phyloP scores from a whole-genome alignment of 2,329 filamentous ascomycete genomes.

The Monilinia aucupariae region DNA sequence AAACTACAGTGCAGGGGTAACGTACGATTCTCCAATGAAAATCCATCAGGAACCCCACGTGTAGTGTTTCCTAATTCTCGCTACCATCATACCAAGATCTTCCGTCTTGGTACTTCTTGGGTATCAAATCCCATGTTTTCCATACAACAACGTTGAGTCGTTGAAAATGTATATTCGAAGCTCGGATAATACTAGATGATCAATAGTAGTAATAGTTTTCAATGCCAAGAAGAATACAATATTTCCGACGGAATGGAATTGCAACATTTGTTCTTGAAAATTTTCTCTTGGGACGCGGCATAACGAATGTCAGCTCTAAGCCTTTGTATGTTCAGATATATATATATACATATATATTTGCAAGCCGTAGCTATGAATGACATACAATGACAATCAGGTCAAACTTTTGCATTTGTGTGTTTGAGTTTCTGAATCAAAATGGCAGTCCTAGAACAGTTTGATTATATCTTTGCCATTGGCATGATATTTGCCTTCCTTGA shows the following conservation, averaged over 20 bases:
- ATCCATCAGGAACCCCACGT: neutral
- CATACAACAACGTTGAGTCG: neutral
- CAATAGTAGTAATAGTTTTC: neutral
- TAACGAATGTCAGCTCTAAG: neutral
- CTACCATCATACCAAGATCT: conserved; percentile 1
- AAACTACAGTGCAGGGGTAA: neutral
- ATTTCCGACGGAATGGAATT: neutral
- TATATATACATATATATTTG: neutral
- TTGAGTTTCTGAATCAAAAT: neutral
- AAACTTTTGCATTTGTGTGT: neutral
- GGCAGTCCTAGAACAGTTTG: conserved; percentile 10
- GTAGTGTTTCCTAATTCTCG: neutral
- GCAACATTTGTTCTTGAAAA: neutral
- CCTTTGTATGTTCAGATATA: neutral
- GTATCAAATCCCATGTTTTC: neutral
- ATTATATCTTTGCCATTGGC: conserved; percentile 11
- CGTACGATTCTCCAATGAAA: neutral
- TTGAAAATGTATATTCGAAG: neutral
- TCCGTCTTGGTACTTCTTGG: conserved; percentile 4
- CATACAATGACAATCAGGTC: neutral
- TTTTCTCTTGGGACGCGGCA: neutral
- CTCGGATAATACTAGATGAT: neutral
- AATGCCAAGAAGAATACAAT: neutral
- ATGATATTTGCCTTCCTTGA: conserved; percentile 49
- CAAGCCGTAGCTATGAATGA: neutral